phyloP scores from a whole-genome alignment of 768 basidiomycete genomes.

The Russula sp. region DNA sequence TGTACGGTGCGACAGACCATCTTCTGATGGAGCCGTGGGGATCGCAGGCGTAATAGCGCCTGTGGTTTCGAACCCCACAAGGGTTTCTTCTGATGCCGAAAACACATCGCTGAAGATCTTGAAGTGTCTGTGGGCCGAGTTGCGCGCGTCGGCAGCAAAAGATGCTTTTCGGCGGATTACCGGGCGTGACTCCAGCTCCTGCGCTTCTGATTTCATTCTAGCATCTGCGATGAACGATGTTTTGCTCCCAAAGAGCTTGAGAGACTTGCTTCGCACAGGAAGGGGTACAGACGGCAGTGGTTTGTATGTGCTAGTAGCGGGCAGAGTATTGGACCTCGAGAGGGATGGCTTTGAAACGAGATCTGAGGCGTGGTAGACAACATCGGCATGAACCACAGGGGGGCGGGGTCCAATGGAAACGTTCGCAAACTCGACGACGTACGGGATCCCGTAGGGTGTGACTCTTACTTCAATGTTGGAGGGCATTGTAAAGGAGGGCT shows the following conservation, averaged over 20 bases:
- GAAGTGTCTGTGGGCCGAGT: conserved; percentile 19
- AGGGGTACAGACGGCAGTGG: conserved; percentile 18
- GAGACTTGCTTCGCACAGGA: conserved; percentile 21
- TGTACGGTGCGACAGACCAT: conserved; percentile 18
- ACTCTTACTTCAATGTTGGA: conserved; percentile 29
- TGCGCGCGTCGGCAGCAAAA: conserved; percentile 17
- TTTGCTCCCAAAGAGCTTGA: conserved; percentile 18
- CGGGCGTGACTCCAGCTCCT: conserved; percentile 7
- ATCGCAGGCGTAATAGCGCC: background rate
- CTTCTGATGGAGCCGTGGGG: conserved; percentile 2
- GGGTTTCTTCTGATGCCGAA: conserved; percentile 21
- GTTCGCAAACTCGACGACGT: conserved; percentile 34
- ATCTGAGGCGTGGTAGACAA: background rate
- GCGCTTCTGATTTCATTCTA: background rate
- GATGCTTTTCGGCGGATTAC: conserved; percentile 10
- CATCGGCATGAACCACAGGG: conserved; percentile 5
- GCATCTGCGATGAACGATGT: background rate
- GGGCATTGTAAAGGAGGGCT: conserved; percentile 23
- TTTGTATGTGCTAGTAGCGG: conserved; percentile 15
- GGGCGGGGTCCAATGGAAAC: conserved; percentile 29
- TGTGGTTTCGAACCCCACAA: conserved; percentile 16
- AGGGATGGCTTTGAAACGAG: conserved; percentile 1
- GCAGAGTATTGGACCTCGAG: conserved; percentile 21
- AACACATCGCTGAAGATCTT: conserved; percentile 20
- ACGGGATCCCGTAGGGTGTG: conserved; percentile 33